A percentile compares a stretch with the other conserved stretches of the same genome.
Evolutionary conservation across 1,139 yeast species (phyloP).

Genomic region (Pichia terricola): DNA sequence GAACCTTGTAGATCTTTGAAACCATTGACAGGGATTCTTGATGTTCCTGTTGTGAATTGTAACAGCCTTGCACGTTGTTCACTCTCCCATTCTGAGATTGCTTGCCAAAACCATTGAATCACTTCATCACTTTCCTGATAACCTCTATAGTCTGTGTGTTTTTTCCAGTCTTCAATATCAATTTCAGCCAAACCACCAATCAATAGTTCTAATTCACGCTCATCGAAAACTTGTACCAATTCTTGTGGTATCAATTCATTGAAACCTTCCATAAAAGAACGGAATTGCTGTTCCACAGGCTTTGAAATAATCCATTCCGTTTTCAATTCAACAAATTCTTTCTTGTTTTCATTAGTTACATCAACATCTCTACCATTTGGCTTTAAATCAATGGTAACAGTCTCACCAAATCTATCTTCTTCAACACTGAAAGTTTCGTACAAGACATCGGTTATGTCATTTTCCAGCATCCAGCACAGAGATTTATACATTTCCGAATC

Average conservation of each 20-base stretch:
- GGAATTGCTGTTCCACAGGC: slow-evolving; percentile 92
- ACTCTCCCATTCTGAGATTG: slow-evolving; percentile 88
- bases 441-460: slow-evolving; percentile 78
- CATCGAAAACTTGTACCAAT: slow-evolving; percentile 91
- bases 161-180: slow-evolving; percentile 97
- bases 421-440: slow-evolving; percentile 91
- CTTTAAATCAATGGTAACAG: slow-evolving; percentile 81
- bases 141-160: slow-evolving; percentile 96
- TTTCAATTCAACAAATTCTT: slow-evolving; percentile 87
- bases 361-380: slow-evolving; percentile 81
- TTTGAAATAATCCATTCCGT: slow-evolving; percentile 94
- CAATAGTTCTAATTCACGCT: slow-evolving; percentile 88
- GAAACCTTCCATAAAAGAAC: slow-evolving; percentile 94
- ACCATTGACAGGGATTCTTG: slow-evolving; percentile 97
- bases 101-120: slow-evolving; percentile 97
- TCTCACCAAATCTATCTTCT: slow-evolving; percentile 93
- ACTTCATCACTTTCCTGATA: slow-evolving; percentile 95
- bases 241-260: slow-evolving; percentile 97
- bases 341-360: slow-evolving; percentile 90
- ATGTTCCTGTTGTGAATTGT: slow-evolving; percentile 97
- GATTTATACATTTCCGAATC: slow-evolving; percentile 95
- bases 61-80: slow-evolving; percentile 92
- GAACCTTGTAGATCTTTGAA: slow-evolving; percentile 97
- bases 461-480: slow-evolving; percentile 89
- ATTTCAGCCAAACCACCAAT: slow-evolving; percentile 98